Evolutionary conservation across 495 filamentous ascomycete species (phyloP), one percentile per base, ranked within the genome.

Genomic region (Wilcoxina mikolae): DNA sequence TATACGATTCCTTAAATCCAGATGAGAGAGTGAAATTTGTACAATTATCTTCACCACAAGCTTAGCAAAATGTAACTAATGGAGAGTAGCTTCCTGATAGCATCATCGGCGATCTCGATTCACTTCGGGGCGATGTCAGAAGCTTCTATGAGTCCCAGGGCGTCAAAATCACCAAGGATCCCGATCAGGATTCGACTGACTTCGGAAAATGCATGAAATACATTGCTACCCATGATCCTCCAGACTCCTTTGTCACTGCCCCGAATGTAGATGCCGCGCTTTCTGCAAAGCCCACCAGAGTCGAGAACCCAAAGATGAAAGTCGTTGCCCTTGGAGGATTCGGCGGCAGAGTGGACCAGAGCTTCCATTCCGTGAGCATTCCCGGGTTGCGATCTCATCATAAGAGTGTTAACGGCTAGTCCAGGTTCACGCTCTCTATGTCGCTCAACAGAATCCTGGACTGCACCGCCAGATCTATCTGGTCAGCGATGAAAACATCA

Each of bases 21-120:
- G 51, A 50, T 45, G 43, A 56, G n/a, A 45, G 64, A 12, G 41
- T 49, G 20, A 31, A 53, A 3, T 55, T 57, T 48, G 65, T 67
- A n/a, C 23, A n/a, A 51, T 28, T 42, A 18, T n/a, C 15, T 41
- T 29, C 39, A 46, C 39, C 27, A 26, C 49, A 41, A 22, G 10
- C 53, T n/a, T 38, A 18, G n/a, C 44, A 54, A 15, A 12, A 46
- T 29, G n/a, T 35, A 17, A 31, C 54, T 52, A 48, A 48, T 20
- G 44, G 9, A 17, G 25, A 51, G 20, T 27, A 75, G 71, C 62
- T 81, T 41, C 84, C 90, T 0, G 64, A 79, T 58, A 66, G 71
- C 39, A 87, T 98, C 53, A 77, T 87, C 58, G 91, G 91, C 50
- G 91, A 98, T 62, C 73, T 96, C 1, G 91, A 98, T 72, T 95